Base-by-base conservation (phyloP, 768 basidiomycete species). In the Kondoa malvinella region DNA sequence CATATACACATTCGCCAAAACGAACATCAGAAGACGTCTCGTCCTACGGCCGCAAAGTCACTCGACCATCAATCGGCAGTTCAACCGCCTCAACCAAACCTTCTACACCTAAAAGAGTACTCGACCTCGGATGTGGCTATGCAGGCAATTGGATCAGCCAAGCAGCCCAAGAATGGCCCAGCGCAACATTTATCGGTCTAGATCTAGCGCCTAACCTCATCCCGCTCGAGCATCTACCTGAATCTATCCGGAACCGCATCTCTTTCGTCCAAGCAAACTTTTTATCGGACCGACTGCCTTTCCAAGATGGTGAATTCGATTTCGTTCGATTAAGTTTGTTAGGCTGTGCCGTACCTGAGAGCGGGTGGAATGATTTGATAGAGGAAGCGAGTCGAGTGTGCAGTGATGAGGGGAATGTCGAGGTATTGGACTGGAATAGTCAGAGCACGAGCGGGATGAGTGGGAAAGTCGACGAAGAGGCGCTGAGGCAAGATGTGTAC, bases 251-350 rank as follows among this genome's bases (percentile, higher is more conserved):
- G 12, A n/a, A 63, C 3, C 15, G 61, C 17, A 27, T 63, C 32
- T 32, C 16, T 12, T 32, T 63, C 32, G 61, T 32, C 27, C 61
- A 63, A 33, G 61, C 27, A 16, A 63, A 63, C 32, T 30, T 63
- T 12, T 33, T 63, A 32, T 8, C 40, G 21, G 61, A 63, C 27
- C 16, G 17, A 17, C n/a, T 63, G 17, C 61, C 61, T 27, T 63
- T 63, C 61, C 4, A 63, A 21, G 61, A 63, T 33, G 61, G 33
- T 14, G 33, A 33, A 27, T 63, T 63, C 30, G 61, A 63, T 33
- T 16, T 63, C 29, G 61, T 63, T 17, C 33, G 33, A 27, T 17
- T 63, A 27, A 16, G 16, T 33, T 31, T 59, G 27, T 31, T 59
- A 31, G 30, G 30, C 27, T 25, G 25, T 25, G 58, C 26, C 29